Percentiles rank a stretch among this genome's conserved stretches.
phyloP scores from a whole-genome alignment of 192 early-diverging fungal genomes.

The Coemansia sp. region DNA sequence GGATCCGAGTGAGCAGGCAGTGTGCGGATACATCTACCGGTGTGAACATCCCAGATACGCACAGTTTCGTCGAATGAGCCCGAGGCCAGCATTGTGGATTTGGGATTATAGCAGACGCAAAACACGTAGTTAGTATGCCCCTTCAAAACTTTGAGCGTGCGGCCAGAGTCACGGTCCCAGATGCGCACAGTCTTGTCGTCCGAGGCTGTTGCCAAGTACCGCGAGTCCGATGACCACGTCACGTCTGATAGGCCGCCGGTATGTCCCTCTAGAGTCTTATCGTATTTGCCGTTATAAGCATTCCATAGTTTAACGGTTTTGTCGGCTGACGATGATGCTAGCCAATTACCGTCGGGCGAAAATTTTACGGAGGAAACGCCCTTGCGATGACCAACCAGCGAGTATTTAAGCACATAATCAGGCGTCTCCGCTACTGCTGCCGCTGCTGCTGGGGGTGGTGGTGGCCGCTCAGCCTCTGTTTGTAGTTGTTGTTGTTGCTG shows the following conservation, averaged over 20 bases:
- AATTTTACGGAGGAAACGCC: conserved; percentile 96
- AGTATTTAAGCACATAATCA: conserved; percentile 85
- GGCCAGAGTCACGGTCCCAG: conserved; percentile 80
- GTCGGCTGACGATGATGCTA: conserved; percentile 89
- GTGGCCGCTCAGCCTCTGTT: background rate
- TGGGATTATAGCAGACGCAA: conserved; percentile 96
- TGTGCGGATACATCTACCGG: conserved; percentile 89
- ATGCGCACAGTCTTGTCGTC: conserved; percentile 97
- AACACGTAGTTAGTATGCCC: conserved; percentile 98
- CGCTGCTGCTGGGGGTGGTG: conserved; percentile 15
- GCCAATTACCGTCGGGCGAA: conserved; percentile 97
- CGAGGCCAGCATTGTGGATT: conserved; percentile 91
- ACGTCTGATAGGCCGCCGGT: conserved; percentile 93
- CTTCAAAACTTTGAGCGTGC: conserved; percentile 73
- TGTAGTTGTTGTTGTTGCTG: background rate
- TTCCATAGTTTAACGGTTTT: conserved; percentile 96
- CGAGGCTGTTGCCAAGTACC: conserved; percentile 83
- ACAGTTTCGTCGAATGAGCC: conserved; percentile 98
- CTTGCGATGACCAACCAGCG: conserved; percentile 92
- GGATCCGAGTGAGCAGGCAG: conserved; percentile 96
- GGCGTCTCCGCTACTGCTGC: conserved; percentile 58
- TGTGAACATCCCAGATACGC: conserved; percentile 94
- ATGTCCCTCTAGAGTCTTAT: conserved; percentile 88
- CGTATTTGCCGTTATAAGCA: conserved; percentile 75
- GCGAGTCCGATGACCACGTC: conserved; percentile 94